Percentiles rank a stretch among this genome's conserved stretches.
These are phyloP conservation scores for Aspergillus proliferans DNA, from an alignment of 2,329 filamentous ascomycete genomes.

Conservation along the genomic window DNA sequence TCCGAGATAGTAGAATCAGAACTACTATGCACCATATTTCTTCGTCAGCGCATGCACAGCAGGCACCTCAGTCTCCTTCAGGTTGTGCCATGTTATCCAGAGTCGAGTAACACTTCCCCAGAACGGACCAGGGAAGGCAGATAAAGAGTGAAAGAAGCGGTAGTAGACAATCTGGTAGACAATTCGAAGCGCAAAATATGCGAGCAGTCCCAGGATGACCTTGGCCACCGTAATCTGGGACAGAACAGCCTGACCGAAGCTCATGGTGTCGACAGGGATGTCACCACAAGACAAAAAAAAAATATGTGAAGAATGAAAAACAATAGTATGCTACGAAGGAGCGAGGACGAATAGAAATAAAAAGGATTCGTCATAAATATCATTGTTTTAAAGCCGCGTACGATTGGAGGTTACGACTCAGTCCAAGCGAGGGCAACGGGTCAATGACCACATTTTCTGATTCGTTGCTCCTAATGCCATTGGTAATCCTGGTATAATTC, in stretches of 20 bases:
- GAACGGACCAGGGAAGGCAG: constrained; percentile 50
- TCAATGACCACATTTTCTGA: not conserved
- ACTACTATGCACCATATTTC: constrained; percentile 40
- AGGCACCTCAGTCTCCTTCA: constrained; percentile 42
- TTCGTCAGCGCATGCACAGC: constrained; percentile 39
- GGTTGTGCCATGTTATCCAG: constrained; percentile 50
- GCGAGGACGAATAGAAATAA: not conserved
- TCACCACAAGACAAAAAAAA: not conserved
- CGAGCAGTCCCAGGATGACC: constrained; percentile 14
- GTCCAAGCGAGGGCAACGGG: not conserved
- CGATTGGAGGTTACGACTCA: not conserved
- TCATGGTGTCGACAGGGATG: constrained; percentile 13
- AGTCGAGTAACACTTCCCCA: constrained; percentile 50
- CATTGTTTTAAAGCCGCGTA: not conserved
- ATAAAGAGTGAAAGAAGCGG: constrained; percentile 47
- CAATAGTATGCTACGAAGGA: not conserved
- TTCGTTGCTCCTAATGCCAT: too few species aligned
- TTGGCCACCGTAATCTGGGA: constrained; percentile 24
- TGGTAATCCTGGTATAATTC: too few species aligned
- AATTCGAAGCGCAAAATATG: constrained; percentile 19
- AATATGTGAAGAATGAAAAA: not conserved
- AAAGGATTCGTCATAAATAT: not conserved
- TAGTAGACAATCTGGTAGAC: constrained; percentile 37
- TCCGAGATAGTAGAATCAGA: not conserved
- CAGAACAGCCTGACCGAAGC: constrained; percentile 17